Evolutionary conservation across 257 asterid species (phyloP), one percentile per base, ranked within the genome.

Genomic region (Handroanthus guayacan): DNA sequence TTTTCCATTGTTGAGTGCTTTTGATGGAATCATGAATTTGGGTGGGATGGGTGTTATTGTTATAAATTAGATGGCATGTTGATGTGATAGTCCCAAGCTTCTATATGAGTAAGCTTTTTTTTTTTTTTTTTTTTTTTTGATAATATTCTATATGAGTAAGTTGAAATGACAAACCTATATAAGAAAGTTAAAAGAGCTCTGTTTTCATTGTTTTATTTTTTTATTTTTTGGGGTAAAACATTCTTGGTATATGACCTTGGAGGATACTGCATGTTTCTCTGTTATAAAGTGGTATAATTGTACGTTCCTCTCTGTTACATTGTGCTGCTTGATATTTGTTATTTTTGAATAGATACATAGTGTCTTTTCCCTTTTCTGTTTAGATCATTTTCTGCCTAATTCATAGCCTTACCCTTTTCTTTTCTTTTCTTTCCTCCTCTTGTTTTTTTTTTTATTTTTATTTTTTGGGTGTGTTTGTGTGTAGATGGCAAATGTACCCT

Each of bases 401-500:
- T 70, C 68, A 37, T 64, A 69, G 16, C 8, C 36, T 17, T 62
- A 38, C 12, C 56, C 14, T 58, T 56, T 76, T 69, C 36, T 37
- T n/a, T 25, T 25, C 31, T 25, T 25, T 25, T 25, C 31, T 25
- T 25, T 25, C 31, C 31, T 25, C 31, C 31, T 25, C 1, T 25
- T 25, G 1, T 25, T 25, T 25, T 25, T 25, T 25, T 25, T 25
- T 25, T 25, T 25, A 0, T 25, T 25, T 25, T 25, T 25, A 0
- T 25, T 25, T 25, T 25, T 1, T 1, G 31, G 31, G 31, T 25
- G 31, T 1, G 31, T 69, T 54, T 75, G 63, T 17, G 51, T 17
- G 2, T 79, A 86, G 99, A 79, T 81, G 82, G 78, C 62, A 74
- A 80, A 79, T 51, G 76, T 74, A 52, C 83, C 95, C 52, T 89